Evolutionary conservation across 2,329 filamentous ascomycete genomes (phyloP), one percentile per base, ranked within the genome.

Genomic region (Sordariomycetes sp.): DNA sequence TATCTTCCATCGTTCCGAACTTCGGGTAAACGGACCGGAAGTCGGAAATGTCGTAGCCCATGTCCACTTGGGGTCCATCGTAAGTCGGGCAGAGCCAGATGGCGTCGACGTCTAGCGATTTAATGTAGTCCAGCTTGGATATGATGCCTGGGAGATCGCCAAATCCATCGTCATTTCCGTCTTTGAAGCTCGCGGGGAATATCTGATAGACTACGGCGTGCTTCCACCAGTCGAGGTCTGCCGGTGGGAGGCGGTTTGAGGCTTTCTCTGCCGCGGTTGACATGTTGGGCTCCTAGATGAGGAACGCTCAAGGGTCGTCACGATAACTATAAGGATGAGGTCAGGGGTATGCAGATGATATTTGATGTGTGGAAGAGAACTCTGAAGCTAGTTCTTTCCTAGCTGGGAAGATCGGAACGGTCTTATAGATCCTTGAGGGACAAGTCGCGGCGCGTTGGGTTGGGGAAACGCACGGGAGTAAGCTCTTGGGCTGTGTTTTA

Each of bases 11-110:
- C 20, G 82, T 82, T 17, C 87, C 87, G 61, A 88, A 90, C 17
- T 76, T 76, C 2, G 79, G 74, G 61, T 89, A 77, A 55, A 90
- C 83, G 39, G 71, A 74, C 62, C 80, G 76, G 62, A 90, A 90
- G 67, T 90, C 79, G 13, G 79, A 78, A 55, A 89, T 79, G 64
- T 89, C 86, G 65, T 89, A 89, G 48, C 85, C 72, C 84, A 87
- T 86, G 63, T 89, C 85, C 52, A 81, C 69, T 63, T 84, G 80
- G 0, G 84, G 84, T 36, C 72, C 74, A 59, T 73, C 66, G 58
- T 73, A 76, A 52, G 74, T 75, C 34, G 74, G 74, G 20, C 70
- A 74, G 20, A 76, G 65, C 80, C 80, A 84, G 55, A 83, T 71
- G 34, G 82, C 77, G 60, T 83, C 79, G 17, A 80, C 73, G 2